Conservation (phyloP, 2,329 filamentous ascomycete species). For the Ilyonectria mors-panacis region DNA sequence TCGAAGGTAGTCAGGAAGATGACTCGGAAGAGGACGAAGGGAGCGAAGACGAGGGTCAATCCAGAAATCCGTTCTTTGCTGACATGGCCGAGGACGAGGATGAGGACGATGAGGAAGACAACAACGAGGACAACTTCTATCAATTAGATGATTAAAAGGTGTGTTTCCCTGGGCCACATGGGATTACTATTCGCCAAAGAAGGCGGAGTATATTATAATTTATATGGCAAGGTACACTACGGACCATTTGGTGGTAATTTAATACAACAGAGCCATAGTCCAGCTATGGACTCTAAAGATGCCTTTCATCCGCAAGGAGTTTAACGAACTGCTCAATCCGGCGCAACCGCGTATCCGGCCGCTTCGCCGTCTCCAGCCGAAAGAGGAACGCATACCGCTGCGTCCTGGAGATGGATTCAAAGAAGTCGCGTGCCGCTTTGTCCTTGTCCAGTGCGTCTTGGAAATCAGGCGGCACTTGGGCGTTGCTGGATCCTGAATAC, state of each 20-base stretch:
- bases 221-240: background rate
- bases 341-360: constrained; percentile 52
- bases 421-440: constrained; percentile 55
- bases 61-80: constrained; percentile 47
- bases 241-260: background rate
- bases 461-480: constrained; percentile 66
- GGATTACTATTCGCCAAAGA: background rate
- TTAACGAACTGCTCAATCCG: constrained; percentile 60
- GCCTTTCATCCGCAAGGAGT: constrained; percentile 52
- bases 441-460: constrained; percentile 56
- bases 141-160: constrained; percentile 33
- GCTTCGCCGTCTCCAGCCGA: constrained; percentile 60
- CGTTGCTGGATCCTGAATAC: constrained; percentile 65
- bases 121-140: constrained; percentile 30
- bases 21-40: constrained; percentile 37
- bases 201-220: background rate
- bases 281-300: constrained; percentile 46
- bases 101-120: constrained; percentile 45
- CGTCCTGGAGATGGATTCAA: constrained; percentile 60
- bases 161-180: background rate
- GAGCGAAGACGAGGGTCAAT: constrained; percentile 39
- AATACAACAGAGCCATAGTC: background rate
- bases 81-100: constrained; percentile 55
- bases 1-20: constrained; percentile 34
- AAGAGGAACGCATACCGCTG: constrained; percentile 63